These are phyloP conservation scores for Sporothrix curviconia DNA, from an alignment of 2,329 filamentous ascomycete genomes.

Conservation along the genomic window DNA sequence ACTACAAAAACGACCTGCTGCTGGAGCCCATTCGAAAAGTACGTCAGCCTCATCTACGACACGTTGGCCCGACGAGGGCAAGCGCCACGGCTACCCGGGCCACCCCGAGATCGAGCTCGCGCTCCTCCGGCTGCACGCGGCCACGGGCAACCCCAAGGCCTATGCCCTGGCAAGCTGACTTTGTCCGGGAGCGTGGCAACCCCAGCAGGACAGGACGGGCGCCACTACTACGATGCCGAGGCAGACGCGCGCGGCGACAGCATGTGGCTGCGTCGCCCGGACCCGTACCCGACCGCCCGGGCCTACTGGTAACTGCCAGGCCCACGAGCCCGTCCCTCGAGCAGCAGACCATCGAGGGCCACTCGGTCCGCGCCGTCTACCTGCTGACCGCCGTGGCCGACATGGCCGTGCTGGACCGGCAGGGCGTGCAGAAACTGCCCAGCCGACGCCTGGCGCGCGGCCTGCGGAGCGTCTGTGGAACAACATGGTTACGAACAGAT, in stretches of 20 bases:
- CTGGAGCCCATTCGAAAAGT: not conserved
- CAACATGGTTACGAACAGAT: not conserved
- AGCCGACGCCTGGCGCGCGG: not conserved
- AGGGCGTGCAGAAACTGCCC: not conserved
- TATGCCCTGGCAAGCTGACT: not conserved
- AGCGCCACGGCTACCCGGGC: not conserved
- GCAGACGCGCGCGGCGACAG: not conserved
- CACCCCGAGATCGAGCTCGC: conserved; percentile 2
- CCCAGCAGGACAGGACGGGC: not conserved
- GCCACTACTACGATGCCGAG: conserved; percentile 4
- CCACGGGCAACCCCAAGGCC: not conserved
- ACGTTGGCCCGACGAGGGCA: not conserved
- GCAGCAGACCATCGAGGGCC: not conserved
- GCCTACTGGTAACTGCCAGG: conserved; percentile 1
- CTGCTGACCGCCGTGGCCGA: not conserved
- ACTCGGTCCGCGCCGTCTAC: not conserved
- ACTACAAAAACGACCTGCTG: not conserved
- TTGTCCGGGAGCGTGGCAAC: not conserved
- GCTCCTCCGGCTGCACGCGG: not conserved
- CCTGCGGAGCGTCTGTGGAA: not conserved
- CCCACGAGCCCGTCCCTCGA: not conserved
- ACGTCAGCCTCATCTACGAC: not conserved
- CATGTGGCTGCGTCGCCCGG: not conserved
- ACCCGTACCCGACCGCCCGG: not conserved
- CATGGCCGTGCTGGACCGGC: not conserved